Evolutionary conservation across 192 early-diverging fungal species (phyloP).

Genomic region (Rhizophagus prolifer): DNA sequence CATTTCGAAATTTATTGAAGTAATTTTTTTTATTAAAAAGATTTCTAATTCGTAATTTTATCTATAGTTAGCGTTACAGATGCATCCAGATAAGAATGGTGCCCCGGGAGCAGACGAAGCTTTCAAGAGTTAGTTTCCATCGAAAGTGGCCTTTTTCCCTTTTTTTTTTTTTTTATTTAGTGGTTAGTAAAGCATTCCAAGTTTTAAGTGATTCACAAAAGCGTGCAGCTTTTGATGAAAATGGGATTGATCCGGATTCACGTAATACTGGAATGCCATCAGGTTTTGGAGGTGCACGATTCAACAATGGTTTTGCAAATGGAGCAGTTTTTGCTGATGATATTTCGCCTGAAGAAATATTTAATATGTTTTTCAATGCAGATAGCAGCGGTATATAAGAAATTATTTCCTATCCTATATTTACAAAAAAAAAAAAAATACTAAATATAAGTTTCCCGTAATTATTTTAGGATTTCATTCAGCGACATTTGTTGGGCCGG

Average conservation of each 20-base stretch:
- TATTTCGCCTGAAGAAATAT: slow-evolving; percentile 89
- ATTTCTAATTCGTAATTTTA: slow-evolving; percentile 5
- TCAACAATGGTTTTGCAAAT: slow-evolving; percentile 40
- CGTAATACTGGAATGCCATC: slow-evolving; percentile 30
- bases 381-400: slow-evolving; percentile 26
- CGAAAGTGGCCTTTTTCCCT: background rate
- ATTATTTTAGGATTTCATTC: slow-evolving; percentile 40
- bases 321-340: slow-evolving; percentile 57
- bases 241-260: slow-evolving; percentile 71
- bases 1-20: background rate
- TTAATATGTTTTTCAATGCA: slow-evolving; percentile 93
- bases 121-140: slow-evolving; percentile 72
- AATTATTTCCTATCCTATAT: background rate
- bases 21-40: background rate
- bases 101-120: slow-evolving; percentile 96
- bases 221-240: slow-evolving; percentile 80
- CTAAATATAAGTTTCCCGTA: background rate
- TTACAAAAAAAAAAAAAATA: background rate
- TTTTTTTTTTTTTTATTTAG: slow-evolving; percentile 37
- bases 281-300: slow-evolving; percentile 39
- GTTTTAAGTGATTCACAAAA: slow-evolving; percentile 87
- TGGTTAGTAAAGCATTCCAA: slow-evolving; percentile 89
- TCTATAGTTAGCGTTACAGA: slow-evolving; percentile 79
- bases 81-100: slow-evolving; percentile 95
- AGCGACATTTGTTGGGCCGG: slow-evolving; percentile 57